Percentiles rank a stretch among this genome's conserved stretches.
Evolutionary conservation across 306 rosid species (phyloP).

Genomic region (Coriaria nepalensis): DNA sequence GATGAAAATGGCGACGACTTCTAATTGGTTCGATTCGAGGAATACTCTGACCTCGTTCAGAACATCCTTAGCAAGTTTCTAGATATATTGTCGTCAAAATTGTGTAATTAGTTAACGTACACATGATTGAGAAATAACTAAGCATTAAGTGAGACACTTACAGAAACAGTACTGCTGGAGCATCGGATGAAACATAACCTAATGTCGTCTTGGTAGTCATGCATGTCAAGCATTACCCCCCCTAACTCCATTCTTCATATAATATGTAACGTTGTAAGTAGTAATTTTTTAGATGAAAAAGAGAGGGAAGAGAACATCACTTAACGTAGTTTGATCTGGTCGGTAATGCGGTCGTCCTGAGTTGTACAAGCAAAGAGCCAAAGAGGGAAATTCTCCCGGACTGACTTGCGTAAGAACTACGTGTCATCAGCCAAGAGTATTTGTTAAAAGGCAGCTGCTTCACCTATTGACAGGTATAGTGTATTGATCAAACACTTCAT

Average conservation of each 20-base stretch:
- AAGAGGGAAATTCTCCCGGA: background rate
- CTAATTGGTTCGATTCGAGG: conserved; percentile 37
- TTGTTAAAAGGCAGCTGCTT: background rate
- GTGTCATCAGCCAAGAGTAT: background rate
- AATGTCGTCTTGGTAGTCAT: conserved; percentile 41
- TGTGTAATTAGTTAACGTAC: background rate
- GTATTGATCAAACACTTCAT: too few species aligned
- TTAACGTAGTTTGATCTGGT: too few species aligned
- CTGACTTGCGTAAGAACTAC: background rate
- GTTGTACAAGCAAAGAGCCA: too few species aligned
- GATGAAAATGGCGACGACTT: conserved; percentile 40
- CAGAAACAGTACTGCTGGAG: conserved; percentile 46
- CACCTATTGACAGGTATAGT: background rate
- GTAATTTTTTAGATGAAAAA: too few species aligned
- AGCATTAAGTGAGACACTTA: conserved; percentile 18
- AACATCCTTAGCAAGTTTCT: conserved; percentile 47
- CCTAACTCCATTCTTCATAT: conserved; percentile 4
- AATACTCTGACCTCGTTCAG: conserved; percentile 38
- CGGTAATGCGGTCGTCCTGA: too few species aligned
- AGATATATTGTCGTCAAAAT: background rate
- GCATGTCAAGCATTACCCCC: conserved; percentile 58
- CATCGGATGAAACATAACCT: conserved; percentile 58
- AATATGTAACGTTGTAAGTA: too few species aligned
- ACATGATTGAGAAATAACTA: too few species aligned
- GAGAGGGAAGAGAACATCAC: too few species aligned